Percentiles rank a stretch among this genome's conserved stretches.
Conservation (phyloP, 148 eudicot species). For the Diospyros kaki region DNA sequence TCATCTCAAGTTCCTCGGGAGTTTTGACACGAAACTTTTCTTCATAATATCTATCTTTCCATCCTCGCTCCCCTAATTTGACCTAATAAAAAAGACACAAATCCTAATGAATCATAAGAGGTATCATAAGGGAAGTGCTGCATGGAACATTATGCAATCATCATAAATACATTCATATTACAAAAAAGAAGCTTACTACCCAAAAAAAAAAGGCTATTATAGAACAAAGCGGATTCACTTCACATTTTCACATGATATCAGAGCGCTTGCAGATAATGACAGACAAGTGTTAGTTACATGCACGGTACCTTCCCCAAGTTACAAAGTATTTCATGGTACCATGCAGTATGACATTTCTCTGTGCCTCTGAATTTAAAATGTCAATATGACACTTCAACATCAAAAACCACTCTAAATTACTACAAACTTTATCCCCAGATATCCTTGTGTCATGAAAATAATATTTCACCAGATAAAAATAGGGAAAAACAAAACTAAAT, state of each 20-base stretch:
- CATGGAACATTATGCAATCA: not conserved
- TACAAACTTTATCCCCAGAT: too few relatives aligned
- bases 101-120: not conserved
- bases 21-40: conserved; percentile 72
- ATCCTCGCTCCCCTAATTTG: conserved; percentile 77
- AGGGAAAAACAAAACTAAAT: too few relatives aligned
- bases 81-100: conserved; percentile 28
- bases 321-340: not conserved
- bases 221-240: not conserved
- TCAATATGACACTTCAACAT: too few relatives aligned
- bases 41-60: conserved; percentile 92
- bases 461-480: too few relatives aligned
- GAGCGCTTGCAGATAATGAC: not conserved
- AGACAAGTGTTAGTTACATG: not conserved
- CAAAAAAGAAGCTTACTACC: not conserved
- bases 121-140: not conserved
- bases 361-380: not conserved
- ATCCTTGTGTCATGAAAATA: too few relatives aligned
- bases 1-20: conserved; percentile 61
- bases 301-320: too few relatives aligned
- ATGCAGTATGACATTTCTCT: not conserved
- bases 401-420: too few relatives aligned
- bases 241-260: not conserved
- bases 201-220: not conserved
- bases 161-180: not conserved